These are phyloP conservation scores for Thuja plicata DNA, from an alignment of 83 land plant species.

Conservation along the genomic window DNA sequence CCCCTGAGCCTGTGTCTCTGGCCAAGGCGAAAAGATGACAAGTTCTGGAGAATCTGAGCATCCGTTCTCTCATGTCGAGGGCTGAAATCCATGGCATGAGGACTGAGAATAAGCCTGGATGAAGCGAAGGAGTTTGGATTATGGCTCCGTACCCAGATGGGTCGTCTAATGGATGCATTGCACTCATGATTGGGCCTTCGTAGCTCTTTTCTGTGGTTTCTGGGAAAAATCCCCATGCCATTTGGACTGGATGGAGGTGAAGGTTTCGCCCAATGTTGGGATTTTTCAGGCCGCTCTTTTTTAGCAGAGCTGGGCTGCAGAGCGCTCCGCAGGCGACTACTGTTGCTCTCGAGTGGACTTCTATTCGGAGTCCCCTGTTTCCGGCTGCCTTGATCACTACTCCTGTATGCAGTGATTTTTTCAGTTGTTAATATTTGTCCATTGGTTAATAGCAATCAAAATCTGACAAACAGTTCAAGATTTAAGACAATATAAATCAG, in stretches of 20 bases:
- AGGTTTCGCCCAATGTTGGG: slow-evolving; percentile 64
- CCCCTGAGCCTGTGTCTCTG: slow-evolving; percentile 64
- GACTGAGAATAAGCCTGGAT: slow-evolving; percentile 65
- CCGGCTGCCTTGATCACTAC: slow-evolving; percentile 20
- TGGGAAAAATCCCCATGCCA: slow-evolving; percentile 73
- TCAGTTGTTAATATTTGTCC: no score
- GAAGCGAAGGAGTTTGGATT: slow-evolving; percentile 65
- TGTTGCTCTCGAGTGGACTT: slow-evolving; percentile 62
- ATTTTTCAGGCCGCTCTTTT: slow-evolving; percentile 64
- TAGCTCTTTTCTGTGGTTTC: slow-evolving; percentile 33
- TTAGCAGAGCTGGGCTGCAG: slow-evolving; percentile 56
- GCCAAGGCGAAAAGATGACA: slow-evolving; percentile 58
- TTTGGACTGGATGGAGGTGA: slow-evolving; percentile 70
- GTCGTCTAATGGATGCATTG: slow-evolving; percentile 38
- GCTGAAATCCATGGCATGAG: slow-evolving; percentile 69
- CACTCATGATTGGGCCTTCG: slow-evolving; percentile 80
- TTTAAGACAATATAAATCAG: no score
- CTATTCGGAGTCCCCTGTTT: slow-evolving; percentile 10
- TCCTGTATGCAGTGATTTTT: no score
- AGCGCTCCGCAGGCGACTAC: slow-evolving; percentile 78
- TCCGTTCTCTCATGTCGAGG: slow-evolving; percentile 40
- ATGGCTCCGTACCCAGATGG: slow-evolving; percentile 42
- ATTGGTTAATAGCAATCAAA: no score
- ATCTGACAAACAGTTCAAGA: no score
- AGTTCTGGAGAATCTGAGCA: slow-evolving; percentile 61